These are phyloP conservation scores for Clarireedia homoeocarpa DNA, from an alignment of 2,329 filamentous ascomycete species.

Conservation along the genomic window DNA sequence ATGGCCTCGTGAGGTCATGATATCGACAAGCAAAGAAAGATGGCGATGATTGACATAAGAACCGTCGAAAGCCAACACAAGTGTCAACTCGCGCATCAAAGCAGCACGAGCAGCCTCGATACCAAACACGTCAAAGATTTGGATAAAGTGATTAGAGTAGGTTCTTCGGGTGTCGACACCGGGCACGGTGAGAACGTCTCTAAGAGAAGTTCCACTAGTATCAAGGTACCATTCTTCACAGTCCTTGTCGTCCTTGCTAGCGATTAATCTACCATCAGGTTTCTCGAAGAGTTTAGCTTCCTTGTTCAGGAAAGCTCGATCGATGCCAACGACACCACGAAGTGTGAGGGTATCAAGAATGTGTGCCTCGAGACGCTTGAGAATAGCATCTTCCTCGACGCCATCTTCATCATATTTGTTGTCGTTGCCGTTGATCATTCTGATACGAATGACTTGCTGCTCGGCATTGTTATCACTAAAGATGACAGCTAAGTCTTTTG, in stretches of 20 bases:
- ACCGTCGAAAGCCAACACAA: slow-evolving; percentile 95
- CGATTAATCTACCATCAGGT: slow-evolving; percentile 64
- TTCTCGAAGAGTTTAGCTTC: slow-evolving; percentile 61
- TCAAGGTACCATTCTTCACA: slow-evolving; percentile 96
- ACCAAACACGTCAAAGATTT: slow-evolving; percentile 89
- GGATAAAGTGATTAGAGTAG: slow-evolving; percentile 92
- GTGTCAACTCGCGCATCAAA: slow-evolving; percentile 78
- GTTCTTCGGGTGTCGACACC: slow-evolving; percentile 83
- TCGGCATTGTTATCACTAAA: slow-evolving; percentile 98
- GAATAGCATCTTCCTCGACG: slow-evolving; percentile 81
- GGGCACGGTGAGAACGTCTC: slow-evolving; percentile 74
- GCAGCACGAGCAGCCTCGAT: slow-evolving; percentile 90
- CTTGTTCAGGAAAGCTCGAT: slow-evolving; percentile 87
- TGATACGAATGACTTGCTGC: slow-evolving; percentile 86
- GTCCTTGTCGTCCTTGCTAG: slow-evolving; percentile 62
- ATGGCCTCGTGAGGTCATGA: slow-evolving; percentile 93
- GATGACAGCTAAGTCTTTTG: slow-evolving; percentile 78
- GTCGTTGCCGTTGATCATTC: slow-evolving; percentile 63
- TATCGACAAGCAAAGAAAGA: slow-evolving; percentile 87
- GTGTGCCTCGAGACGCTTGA: slow-evolving; percentile 87
- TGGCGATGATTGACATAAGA: slow-evolving; percentile 99
- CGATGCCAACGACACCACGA: slow-evolving; percentile 81
- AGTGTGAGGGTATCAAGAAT: slow-evolving; percentile 86
- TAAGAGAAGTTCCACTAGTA: slow-evolving; percentile 82
- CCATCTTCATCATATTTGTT: slow-evolving; percentile 67